Base-by-base conservation (phyloP, 2,329 filamentous ascomycete genomes). In the Alternaria triticimaculans region DNA sequence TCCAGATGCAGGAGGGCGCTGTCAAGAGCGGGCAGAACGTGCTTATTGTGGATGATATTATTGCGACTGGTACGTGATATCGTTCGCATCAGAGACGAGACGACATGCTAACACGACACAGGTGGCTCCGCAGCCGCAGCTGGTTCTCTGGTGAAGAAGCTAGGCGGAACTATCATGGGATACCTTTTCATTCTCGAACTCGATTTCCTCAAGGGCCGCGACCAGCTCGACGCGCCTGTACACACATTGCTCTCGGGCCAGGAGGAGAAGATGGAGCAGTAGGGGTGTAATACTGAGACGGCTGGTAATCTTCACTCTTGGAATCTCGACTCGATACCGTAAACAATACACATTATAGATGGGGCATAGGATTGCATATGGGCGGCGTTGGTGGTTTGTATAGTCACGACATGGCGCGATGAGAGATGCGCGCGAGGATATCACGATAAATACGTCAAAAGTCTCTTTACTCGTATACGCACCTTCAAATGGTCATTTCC, bases 151-250 rank as follows among this genome's bases (percentile, higher is more conserved):
- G 92, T 98, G 73, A 87, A 90, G 80, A 89, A 96, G 82, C 88
- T 96, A 69, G 93, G 94, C 71, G 96, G 94, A 70, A 86, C 88
- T n/a, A 85, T 98, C 50, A 82, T 97, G 63, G 95, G 93, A 73
- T 98, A 92, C 83, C 84, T 97, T 67, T 99, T 99, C 85, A 92
- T 99, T 76, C 92, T 98, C 80, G 95, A 98, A 82, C 91, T 99
- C 69, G 91, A 94, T 74, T 95, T 96, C 82, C 89, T 99, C 72
- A 93, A 97, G 79, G 96, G 96, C 72, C 89, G 93, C 73, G 91
- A 94, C 67, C 96, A 97, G 87, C 91, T 99, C 72, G 89, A 90
- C 72, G 90, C 90, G 60, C 93, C 94, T 11, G 90, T 94, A 56
- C 88, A 92, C 79, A 97, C 95, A 46, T 88, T 99, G 41, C 87